These are phyloP conservation scores for Angomonas deanei DNA, from an alignment of 208 protist species.

Conservation along the genomic window DNA sequence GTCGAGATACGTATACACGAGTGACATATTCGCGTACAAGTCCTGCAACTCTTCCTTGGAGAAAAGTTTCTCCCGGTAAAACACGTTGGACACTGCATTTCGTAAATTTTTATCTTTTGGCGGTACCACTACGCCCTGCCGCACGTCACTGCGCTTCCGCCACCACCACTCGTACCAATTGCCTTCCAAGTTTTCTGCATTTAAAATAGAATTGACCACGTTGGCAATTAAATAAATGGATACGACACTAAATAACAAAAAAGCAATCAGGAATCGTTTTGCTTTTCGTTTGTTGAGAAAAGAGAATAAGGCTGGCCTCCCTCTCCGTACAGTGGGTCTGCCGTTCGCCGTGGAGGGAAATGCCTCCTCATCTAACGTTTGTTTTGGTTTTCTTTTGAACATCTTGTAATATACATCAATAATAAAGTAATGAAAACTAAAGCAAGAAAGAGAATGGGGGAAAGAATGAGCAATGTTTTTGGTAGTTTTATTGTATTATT, in stretches of 20 bases:
- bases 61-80: slow-evolving; percentile 3
- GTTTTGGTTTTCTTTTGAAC: neutral
- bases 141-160: slow-evolving; percentile 2
- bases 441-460: neutral
- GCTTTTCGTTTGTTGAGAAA: no score
- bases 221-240: neutral
- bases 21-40: slow-evolving; percentile 52
- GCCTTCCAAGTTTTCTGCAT: neutral
- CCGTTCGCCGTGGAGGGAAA: neutral
- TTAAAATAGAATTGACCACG: neutral
- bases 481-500: neutral
- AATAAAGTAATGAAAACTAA: slow-evolving; percentile 3
- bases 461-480: slow-evolving; percentile 1
- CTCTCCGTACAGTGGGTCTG: no score
- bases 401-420: slow-evolving; percentile 6
- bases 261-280: neutral
- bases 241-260: neutral
- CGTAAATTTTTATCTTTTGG: neutral
- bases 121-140: neutral
- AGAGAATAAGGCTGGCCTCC: no score
- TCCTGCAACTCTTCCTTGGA: slow-evolving; percentile 24
- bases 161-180: neutral
- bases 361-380: neutral
- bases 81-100: neutral
- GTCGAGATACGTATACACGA: slow-evolving; percentile 97